Percentiles rank a stretch among this genome's conserved stretches.
Conservation (phyloP, 805 yeast genomes). For the Jamesozyma lodderae region DNA sequence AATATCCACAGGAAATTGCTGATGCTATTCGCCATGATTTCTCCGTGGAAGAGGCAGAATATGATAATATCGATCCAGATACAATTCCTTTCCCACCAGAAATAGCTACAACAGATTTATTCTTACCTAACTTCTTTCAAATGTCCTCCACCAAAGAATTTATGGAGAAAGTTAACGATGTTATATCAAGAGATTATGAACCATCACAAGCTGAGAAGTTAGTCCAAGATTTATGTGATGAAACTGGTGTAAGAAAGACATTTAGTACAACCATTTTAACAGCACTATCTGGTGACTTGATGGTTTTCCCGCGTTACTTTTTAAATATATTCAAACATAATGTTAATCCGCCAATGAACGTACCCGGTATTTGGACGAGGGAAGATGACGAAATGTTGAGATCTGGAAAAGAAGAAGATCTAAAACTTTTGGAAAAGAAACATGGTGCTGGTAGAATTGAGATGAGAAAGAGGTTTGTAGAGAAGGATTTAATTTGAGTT, state of each 20-base stretch:
- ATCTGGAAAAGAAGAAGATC: conserved; percentile 28
- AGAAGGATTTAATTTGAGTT: conserved; percentile 26
- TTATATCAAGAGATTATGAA: conserved; percentile 34
- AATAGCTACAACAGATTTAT: conserved; percentile 25
- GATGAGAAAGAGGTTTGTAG: conserved; percentile 34
- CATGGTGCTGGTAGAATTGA: conserved; percentile 37
- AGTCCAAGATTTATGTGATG: conserved; percentile 34
- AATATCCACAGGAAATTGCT: conserved; percentile 29
- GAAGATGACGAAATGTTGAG: conserved; percentile 35
- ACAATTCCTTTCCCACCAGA: conserved; percentile 30
- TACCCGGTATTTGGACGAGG: conserved; percentile 39
- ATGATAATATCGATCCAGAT: conserved; percentile 23
- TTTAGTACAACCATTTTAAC: conserved; percentile 37
- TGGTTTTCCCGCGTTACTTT: conserved; percentile 35
- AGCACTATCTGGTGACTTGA: conserved; percentile 37
- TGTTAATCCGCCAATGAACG: conserved; percentile 35
- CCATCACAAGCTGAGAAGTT: conserved; percentile 37
- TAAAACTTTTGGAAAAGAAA: conserved; percentile 29
- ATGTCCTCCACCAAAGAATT: conserved; percentile 24
- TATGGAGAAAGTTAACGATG: conserved; percentile 31
- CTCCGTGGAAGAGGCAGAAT: conserved; percentile 23
- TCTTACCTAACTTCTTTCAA: conserved; percentile 28
- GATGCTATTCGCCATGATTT: conserved; percentile 29
- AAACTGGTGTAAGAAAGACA: conserved; percentile 35
- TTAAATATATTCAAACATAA: conserved; percentile 34